Evolutionary conservation across 176 grass and related monocot genomes (phyloP).

Genomic region (Rhipidocladum racemiflorum): DNA sequence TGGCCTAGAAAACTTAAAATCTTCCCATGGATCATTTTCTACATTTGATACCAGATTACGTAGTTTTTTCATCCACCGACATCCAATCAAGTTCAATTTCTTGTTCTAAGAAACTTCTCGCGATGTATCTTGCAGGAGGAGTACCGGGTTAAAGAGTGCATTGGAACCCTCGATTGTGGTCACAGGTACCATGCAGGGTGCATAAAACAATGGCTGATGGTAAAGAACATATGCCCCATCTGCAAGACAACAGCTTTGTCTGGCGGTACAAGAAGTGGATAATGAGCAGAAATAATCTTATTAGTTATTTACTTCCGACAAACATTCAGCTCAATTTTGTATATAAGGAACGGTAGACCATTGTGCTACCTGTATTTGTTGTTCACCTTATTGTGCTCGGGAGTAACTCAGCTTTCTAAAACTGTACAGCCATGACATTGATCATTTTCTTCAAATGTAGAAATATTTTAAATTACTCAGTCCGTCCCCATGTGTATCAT

Average conservation of each 20-base stretch:
- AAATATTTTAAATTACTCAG: constrained; percentile 42
- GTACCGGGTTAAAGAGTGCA: constrained; percentile 39
- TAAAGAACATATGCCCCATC: constrained; percentile 73
- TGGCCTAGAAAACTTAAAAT: not conserved
- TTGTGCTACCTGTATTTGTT: constrained; percentile 56
- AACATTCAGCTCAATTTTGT: constrained; percentile 56
- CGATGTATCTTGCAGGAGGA: constrained; percentile 43
- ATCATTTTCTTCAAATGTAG: constrained; percentile 58
- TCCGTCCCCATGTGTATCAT: constrained; percentile 35
- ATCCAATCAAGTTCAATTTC: not conserved
- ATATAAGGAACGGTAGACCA: constrained; percentile 56
- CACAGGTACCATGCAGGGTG: constrained; percentile 57
- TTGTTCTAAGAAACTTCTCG: constrained; percentile 18
- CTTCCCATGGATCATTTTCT: not conserved
- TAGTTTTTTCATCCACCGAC: not conserved
- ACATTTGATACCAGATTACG: not conserved
- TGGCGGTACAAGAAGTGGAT: constrained; percentile 32
- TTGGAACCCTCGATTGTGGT: constrained; percentile 64
- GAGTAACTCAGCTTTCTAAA: constrained; percentile 54
- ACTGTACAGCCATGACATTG: constrained; percentile 66
- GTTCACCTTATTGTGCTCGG: constrained; percentile 39
- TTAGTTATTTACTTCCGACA: constrained; percentile 42
- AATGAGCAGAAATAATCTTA: constrained; percentile 36
- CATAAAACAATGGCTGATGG: constrained; percentile 61
- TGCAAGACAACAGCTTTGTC: constrained; percentile 70